Conservation (phyloP, 179 eudicot genomes). For the Silene noctiflora region DNA sequence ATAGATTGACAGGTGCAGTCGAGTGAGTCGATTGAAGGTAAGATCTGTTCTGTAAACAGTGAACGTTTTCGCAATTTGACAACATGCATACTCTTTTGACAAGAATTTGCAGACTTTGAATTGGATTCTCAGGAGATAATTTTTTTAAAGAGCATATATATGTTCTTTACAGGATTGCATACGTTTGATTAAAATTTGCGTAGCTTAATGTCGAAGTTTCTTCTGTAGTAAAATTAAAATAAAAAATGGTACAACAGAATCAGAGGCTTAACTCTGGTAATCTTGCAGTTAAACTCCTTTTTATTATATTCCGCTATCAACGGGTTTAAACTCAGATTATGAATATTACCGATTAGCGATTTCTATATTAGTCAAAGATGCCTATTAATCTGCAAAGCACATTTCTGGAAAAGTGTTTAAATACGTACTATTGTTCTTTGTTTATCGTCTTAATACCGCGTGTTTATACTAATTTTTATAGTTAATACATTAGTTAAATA, state of each 20-base stretch:
- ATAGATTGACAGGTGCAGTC: too few species aligned
- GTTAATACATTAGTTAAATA: background rate
- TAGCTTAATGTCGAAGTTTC: background rate
- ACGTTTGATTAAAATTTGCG: background rate
- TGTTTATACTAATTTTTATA: background rate
- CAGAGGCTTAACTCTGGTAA: background rate
- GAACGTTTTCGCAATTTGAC: background rate
- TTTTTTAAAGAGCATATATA: slow-evolving; percentile 5
- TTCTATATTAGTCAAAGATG: slow-evolving; percentile 25
- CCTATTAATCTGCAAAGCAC: slow-evolving; percentile 13
- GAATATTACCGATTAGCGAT: too few species aligned
- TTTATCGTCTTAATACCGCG: slow-evolving; percentile 8
- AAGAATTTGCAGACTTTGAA: background rate
- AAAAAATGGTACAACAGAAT: too few species aligned
- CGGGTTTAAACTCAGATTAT: too few species aligned
- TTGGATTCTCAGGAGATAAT: background rate
- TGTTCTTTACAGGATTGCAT: background rate
- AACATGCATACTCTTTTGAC: background rate
- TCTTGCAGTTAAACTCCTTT: background rate
- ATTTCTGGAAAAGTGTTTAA: background rate
- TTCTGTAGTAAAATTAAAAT: background rate
- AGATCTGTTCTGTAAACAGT: background rate
- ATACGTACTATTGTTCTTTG: background rate
- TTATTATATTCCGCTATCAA: too few species aligned
- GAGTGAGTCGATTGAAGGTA: background rate